Conservation (phyloP, 768 basidiomycete species). For the Boletus sp. region DNA sequence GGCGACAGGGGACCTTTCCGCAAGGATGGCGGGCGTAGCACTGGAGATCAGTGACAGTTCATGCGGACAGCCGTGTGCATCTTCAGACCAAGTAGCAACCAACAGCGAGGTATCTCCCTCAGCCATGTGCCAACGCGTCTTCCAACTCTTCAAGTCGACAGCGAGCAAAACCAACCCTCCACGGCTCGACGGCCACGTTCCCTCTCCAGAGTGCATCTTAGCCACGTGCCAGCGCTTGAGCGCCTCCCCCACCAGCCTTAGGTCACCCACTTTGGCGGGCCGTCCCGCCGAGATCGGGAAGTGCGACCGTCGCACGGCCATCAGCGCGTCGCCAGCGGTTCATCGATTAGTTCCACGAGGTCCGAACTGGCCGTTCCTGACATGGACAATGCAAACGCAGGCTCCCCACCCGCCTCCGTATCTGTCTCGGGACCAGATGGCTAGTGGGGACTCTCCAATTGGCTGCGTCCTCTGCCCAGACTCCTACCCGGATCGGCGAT, state of each 20-base stretch:
- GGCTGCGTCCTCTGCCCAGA: background rate
- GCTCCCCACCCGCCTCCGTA: constrained; percentile 2
- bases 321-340: constrained; percentile 10
- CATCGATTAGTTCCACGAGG: constrained; percentile 24
- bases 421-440: constrained; percentile 15
- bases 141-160: no score
- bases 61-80: constrained; percentile 7
- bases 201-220: background rate
- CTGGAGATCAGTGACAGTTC: constrained; percentile 5
- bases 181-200: background rate
- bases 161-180: no score
- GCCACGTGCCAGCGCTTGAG: constrained; percentile 6
- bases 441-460: background rate
- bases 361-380: constrained; percentile 12
- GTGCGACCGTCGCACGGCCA: constrained; percentile 19
- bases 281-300: constrained; percentile 15
- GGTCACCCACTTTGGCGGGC: background rate
- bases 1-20: constrained; percentile 2
- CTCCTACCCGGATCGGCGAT: constrained; percentile 7
- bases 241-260: constrained; percentile 3
- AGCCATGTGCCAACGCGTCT: no score
- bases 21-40: constrained; percentile 2
- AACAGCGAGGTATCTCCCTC: background rate
- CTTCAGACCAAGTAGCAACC: constrained; percentile 3
- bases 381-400: background rate